Conservation (phyloP, 345 rosid species). For the Eucalyptus erythrocorys region DNA sequence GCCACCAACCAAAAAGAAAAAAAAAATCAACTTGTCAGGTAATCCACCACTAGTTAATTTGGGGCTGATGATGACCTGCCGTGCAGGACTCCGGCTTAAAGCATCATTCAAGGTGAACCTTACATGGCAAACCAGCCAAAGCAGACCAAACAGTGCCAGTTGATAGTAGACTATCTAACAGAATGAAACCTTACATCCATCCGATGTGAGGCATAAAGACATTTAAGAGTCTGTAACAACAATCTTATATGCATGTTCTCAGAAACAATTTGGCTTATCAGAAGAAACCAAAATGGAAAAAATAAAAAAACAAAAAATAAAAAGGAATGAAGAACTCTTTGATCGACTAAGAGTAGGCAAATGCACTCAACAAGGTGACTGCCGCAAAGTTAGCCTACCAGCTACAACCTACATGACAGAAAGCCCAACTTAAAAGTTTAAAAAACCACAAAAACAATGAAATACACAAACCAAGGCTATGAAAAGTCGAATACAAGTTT, state of each 20-base stretch:
- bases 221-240: neutral
- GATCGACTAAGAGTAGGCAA: neutral
- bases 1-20: neutral
- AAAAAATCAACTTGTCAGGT: neutral
- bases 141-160: neutral
- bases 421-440: neutral
- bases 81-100: neutral
- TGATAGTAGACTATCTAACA: neutral
- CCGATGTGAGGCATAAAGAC: neutral
- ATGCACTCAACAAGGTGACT: neutral
- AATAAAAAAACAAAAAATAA: neutral
- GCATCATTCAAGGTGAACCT: neutral
- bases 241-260: neutral
- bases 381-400: neutral
- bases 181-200: neutral
- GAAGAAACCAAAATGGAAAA: neutral
- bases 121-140: neutral
- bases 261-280: neutral
- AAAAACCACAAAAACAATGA: neutral
- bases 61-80: neutral
- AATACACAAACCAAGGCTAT: neutral
- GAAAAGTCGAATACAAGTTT: neutral
- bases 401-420: neutral
- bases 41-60: neutral
- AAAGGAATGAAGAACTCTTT: neutral